Evolutionary conservation across 164 flowering plant genomes (phyloP), one percentile per base, ranked within the genome.

Genomic region (Akebia trifoliata): DNA sequence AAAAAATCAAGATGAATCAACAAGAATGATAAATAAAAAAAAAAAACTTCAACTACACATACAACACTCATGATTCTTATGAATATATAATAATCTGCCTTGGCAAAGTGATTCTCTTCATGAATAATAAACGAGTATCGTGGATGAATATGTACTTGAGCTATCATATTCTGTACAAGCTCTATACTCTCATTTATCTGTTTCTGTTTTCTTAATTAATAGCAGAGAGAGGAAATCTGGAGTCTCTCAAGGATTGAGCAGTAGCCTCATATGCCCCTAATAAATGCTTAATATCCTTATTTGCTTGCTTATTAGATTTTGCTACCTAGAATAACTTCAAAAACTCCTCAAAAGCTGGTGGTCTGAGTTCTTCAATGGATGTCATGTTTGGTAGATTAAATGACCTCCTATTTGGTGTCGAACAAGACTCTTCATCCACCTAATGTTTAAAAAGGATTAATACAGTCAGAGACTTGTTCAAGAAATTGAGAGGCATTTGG

Each of bases 371-470:
- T 70, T 94, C 99, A 28, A 90, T 88, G 51, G 95, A 88, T 30
- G 80, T 56, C 60, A 79, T 57, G 63, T 86, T 86, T 4, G 96
- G 96, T 56, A 86, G 76, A 72, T 83, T 85, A 67, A 86, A 80
- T 20, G 76, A 51, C 51, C 96, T 81, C 72, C 70, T 85, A 62
- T 74, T 83, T 6, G 97, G 99, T 12, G 97, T 94, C 50, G 95
- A 86, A 72, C 95, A 85, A n/a, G 99, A 77, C 22, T 95, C 88
- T 73, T 88, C 89, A 72, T 94, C 99, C 63, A 94, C 87, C 97
- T 94, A 76, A 39, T 34, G 3, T 6, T 14, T 14, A 14, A 46
- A 42, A 55, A 28, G 39, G 26, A 54, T 35, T 35, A 4, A 50
- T 1, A 21, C 11, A 42, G 14, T 29, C 2, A 31, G 31, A 18